Conservation (phyloP, 805 yeast genomes). For the Zygoascus biomembranicola region DNA sequence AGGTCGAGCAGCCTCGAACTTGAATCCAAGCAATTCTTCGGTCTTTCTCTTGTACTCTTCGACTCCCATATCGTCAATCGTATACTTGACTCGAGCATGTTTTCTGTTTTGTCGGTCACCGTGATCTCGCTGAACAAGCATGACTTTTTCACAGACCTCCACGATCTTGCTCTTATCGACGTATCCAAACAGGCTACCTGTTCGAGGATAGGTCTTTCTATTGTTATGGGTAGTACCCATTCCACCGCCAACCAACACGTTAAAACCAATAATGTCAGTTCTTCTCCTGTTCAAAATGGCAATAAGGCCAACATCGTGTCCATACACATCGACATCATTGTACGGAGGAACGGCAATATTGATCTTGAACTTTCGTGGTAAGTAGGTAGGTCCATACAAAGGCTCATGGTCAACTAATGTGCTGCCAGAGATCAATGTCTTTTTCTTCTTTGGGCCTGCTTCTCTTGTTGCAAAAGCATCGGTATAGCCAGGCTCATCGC, state of each 20-base stretch:
- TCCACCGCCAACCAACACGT: conserved; percentile 93
- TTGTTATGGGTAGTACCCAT: conserved; percentile 98
- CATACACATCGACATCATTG: conserved; percentile 94
- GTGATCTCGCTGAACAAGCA: conserved; percentile 88
- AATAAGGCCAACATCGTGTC: conserved; percentile 88
- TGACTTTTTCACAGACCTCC: conserved; percentile 78
- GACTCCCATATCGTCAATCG: conserved; percentile 89
- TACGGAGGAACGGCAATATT: conserved; percentile 93
- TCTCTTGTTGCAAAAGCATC: conserved; percentile 55
- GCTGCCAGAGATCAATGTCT: conserved; percentile 78
- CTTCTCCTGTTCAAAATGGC: conserved; percentile 61
- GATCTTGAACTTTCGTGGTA: conserved; percentile 93
- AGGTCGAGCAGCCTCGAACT: conserved; percentile 60
- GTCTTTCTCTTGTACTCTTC: conserved; percentile 72
- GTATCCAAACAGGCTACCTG: conserved; percentile 83
- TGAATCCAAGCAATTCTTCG: conserved; percentile 74
- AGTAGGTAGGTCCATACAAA: conserved; percentile 72
- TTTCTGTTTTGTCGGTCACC: conserved; percentile 96
- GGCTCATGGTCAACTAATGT: conserved; percentile 80
- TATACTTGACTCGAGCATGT: conserved; percentile 95
- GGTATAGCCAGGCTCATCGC: conserved; percentile 59
- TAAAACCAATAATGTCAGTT: conserved; percentile 61
- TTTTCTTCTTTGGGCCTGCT: conserved; percentile 73
- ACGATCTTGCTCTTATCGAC: conserved; percentile 59
- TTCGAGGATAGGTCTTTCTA: conserved; percentile 91